Evolutionary conservation across 2,329 filamentous ascomycete genomes (phyloP), one percentile per base, ranked within the genome.

Genomic region (Phaeomoniella chlamydospora): DNA sequence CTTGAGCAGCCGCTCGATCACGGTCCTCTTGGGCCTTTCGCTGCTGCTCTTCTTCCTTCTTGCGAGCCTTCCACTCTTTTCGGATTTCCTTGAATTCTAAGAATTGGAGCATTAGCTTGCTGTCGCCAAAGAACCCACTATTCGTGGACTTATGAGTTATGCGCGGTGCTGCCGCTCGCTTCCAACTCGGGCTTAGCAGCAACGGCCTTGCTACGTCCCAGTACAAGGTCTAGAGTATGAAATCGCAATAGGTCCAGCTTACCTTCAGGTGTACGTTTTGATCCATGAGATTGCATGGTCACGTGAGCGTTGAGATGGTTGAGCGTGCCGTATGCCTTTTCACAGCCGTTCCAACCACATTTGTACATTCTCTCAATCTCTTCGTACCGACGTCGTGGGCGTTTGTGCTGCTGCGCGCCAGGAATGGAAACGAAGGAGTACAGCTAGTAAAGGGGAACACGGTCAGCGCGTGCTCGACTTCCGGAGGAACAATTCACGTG

Each of bases 361-460:
- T 96, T 96, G 68, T 98, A 96, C 90, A 98, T 96, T 54, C 90
- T 79, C 65, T 98, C 90, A 49, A 98, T 98, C 57, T 98, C 90
- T 60, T 98, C 90, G 51, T 94, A 98, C 37, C 90, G 76, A 50
- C 90, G 72, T 44, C 90, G 75, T 10, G 90, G 90, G 39, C 90
- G 77, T 67, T 98, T 98, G 58, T 96, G 88, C 56, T 98, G 90
- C 55, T 94, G 87, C 10, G 47, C 85, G 44, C 90, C 90, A 2
- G 90, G 90, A 50, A 96, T 96, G 0, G 90, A 88, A 18, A 96
- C 90, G 53, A 98, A 96, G 0, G 87, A 94, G 57, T 96, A 96
- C 29, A 98, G 88, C 72, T 94, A 47, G 57, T 9, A 14, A 31
- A n/a, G 16, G n/a, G n/a, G n/a, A 18, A 14, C 14, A 15, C 29